Percentiles rank a stretch among this genome's conserved stretches.
Conservation (phyloP, 1,284 basidiomycete species). For the Trichosporon sp. region DNA sequence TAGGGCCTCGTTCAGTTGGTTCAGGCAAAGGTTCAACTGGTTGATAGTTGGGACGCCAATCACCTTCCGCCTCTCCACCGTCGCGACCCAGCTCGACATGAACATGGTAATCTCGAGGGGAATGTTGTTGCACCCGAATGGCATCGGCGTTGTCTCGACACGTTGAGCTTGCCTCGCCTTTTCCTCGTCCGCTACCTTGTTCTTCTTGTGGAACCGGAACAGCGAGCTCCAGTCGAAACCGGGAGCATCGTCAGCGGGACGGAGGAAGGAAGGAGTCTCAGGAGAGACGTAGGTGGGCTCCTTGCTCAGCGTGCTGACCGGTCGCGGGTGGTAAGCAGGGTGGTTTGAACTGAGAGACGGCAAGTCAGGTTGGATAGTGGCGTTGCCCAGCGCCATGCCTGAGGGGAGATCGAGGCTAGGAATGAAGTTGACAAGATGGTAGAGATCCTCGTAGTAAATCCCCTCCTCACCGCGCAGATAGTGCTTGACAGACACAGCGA, state of each 20-base stretch:
- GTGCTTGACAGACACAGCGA: slow-evolving; percentile 47
- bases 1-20: slow-evolving; percentile 62
- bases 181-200: background rate
- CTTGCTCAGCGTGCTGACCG: slow-evolving; percentile 2
- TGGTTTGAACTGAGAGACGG: slow-evolving; percentile 17
- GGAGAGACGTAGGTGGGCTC: slow-evolving; percentile 51
- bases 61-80: slow-evolving; percentile 59
- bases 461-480: slow-evolving; percentile 63
- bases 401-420: slow-evolving; percentile 37
- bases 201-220: slow-evolving; percentile 53
- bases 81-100: slow-evolving; percentile 63
- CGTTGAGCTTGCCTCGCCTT: background rate
- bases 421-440: slow-evolving; percentile 42
- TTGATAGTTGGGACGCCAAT: slow-evolving; percentile 64
- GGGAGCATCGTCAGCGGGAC: slow-evolving; percentile 60
- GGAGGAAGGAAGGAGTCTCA: slow-evolving; percentile 35
- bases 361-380: slow-evolving; percentile 26
- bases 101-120: slow-evolving; percentile 70
- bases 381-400: slow-evolving; percentile 30
- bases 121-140: slow-evolving; percentile 9
- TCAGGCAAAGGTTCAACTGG: slow-evolving; percentile 55
- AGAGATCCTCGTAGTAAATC: slow-evolving; percentile 51
- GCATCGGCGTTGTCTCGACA: background rate
- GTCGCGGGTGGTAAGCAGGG: background rate
- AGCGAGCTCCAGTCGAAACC: slow-evolving; percentile 62